Evolutionary conservation across 2,329 filamentous ascomycete species (phyloP), one percentile per base, ranked within the genome.

Genomic region (Exserohilum rostratum): DNA sequence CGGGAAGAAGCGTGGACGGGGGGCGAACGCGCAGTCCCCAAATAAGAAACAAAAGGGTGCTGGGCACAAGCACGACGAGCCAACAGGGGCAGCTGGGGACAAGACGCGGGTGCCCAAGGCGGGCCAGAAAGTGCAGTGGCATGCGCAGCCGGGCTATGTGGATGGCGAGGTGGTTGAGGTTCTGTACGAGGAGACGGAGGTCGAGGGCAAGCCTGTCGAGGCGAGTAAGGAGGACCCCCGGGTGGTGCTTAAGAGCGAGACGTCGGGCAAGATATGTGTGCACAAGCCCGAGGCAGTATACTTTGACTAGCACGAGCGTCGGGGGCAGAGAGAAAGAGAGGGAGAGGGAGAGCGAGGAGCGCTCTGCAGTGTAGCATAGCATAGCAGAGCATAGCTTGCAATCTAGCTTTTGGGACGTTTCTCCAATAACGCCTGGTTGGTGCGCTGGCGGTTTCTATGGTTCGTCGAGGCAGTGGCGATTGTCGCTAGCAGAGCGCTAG

Each of bases 221-320:
- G 77, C 68, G 1, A 76, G 70, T 37, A 72, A 77, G 50, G 71
- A 77, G 37, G 78, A 79, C 61, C 77, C 78, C 4, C 72, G 72
- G 58, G 65, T 80, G 39, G 76, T 80, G 15, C 55, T 79, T 54
- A 77, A 72, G 62, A 76, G 68, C 43, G 70, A 64, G 9, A 68
- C 64, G 44, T 73, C 71, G 33, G 76, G 75, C 10, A 78, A 78
- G 66, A 70, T 76, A 25, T 74, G 70, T 29, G 76, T 79, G 45
- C 77, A 79, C 47, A 79, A 79, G 66, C 73, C 77, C 3, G 75
- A 79, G 17, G 73, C 71, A 29, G 75, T 77, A 46, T 78, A 74
- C 55, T 79, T 78, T 55, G 77, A 77, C 42, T 76, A 2, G 22
- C 22, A 25, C n/a, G 12, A 44, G 20, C 6, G 17, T 20, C 12